Evolutionary conservation across 78 protist genomes (phyloP).

Genomic region (slime mould (Dictyostelium discoideum)): DNA sequence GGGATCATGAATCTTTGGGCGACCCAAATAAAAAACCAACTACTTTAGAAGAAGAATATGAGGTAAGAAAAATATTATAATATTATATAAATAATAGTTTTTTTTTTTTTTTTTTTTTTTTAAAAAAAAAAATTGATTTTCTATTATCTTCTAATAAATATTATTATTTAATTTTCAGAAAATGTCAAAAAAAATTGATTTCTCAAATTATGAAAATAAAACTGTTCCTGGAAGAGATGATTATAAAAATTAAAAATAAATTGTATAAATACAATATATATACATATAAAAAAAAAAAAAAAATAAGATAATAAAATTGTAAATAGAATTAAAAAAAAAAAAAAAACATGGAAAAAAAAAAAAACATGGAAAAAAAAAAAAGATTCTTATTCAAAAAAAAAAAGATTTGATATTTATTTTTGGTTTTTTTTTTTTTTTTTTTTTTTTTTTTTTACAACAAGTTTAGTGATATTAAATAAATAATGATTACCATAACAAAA

Average conservation of each 20-base stretch:
- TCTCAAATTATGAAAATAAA: slow-evolving; percentile 69
- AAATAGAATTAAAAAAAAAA: neutral
- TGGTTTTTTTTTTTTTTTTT: neutral
- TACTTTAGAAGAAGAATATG: slow-evolving; percentile 63
- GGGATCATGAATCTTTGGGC: slow-evolving; percentile 60
- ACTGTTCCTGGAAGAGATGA: slow-evolving; percentile 31
- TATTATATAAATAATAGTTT: neutral
- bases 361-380: neutral
- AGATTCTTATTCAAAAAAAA: neutral
- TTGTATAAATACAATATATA: neutral
- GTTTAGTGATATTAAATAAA: slow-evolving; percentile 1
- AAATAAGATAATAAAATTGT: neutral
- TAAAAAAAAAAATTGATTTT: too few relatives aligned
- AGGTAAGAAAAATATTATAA: neutral
- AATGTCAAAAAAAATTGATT: slow-evolving; percentile 70
- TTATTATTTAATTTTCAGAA: slow-evolving; percentile 10
- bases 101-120: neutral
- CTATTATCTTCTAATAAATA: too few relatives aligned
- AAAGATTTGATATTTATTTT: neutral
- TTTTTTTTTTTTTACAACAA: neutral
- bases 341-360: neutral
- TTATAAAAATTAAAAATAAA: neutral
- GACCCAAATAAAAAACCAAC: slow-evolving; percentile 51
- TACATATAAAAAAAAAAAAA: neutral
- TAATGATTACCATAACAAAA: neutral